Evolutionary conservation across 2,329 filamentous ascomycete genomes (phyloP).

Genomic region (Ciborinia camelliae): DNA sequence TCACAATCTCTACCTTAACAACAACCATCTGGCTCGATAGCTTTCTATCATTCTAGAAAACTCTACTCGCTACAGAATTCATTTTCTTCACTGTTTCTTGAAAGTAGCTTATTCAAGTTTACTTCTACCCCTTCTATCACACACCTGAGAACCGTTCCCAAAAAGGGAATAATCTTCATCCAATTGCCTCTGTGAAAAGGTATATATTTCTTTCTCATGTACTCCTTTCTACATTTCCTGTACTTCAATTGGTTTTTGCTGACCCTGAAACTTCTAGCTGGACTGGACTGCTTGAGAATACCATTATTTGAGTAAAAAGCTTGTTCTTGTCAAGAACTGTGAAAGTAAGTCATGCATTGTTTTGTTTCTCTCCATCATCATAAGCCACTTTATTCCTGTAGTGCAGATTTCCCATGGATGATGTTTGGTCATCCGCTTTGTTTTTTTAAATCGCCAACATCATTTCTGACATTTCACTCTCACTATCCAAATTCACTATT

Average conservation of each 20-base stretch:
- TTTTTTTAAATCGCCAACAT: neutral
- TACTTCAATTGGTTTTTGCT: conserved; percentile 16
- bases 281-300: conserved; percentile 25
- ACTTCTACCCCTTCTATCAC: conserved; percentile 18
- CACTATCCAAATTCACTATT: conserved; percentile 12
- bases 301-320: conserved; percentile 19
- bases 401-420: neutral
- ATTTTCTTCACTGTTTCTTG: conserved; percentile 25
- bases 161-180: conserved; percentile 10
- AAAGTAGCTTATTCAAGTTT: conserved; percentile 22
- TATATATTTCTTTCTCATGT: conserved; percentile 17
- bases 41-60: conserved; percentile 39
- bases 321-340: conserved; percentile 28
- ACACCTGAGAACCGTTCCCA: conserved; percentile 20
- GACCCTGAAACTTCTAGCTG: conserved; percentile 21
- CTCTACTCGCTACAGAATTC: conserved; percentile 35
- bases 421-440: neutral
- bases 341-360: conserved; percentile 27
- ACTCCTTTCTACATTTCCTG: neutral
- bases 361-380: neutral
- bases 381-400: neutral
- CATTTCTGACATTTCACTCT: conserved; percentile 4
- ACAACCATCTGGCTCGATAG: conserved; percentile 38
- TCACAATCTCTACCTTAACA: conserved; percentile 34
- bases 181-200: conserved; percentile 25